Evolutionary conservation across 495 filamentous ascomycete species (phyloP).

Genomic region (Penicillium odoratum): DNA sequence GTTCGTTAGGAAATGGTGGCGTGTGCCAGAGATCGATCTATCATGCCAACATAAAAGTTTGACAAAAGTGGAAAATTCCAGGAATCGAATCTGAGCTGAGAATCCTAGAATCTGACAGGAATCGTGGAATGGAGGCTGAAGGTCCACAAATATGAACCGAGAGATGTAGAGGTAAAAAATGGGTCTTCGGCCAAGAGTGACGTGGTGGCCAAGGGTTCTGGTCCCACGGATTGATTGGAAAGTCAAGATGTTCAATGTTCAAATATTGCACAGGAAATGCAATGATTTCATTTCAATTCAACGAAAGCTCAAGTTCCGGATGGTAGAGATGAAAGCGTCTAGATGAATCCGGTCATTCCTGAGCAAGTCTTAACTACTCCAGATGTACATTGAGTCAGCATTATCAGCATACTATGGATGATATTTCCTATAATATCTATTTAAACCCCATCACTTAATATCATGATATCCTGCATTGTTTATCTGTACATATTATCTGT

Average conservation of each 20-base stretch:
- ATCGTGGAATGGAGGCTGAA: slow-evolving; percentile 13
- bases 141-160: slow-evolving; percentile 2
- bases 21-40: neutral
- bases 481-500: too few species aligned
- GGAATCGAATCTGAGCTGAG: neutral
- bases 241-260: neutral
- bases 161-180: slow-evolving; percentile 16
- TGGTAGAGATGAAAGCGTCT: too few species aligned
- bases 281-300: too few species aligned
- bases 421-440: too few species aligned
- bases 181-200: slow-evolving; percentile 16
- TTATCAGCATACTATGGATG: too few species aligned
- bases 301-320: too few species aligned
- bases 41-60: neutral
- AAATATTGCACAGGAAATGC: neutral
- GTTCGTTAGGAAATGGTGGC: neutral
- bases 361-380: too few species aligned
- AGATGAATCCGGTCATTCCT: too few species aligned
- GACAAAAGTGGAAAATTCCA: neutral
- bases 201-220: slow-evolving; percentile 25
- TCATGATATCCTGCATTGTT: too few species aligned
- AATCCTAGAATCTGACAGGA: slow-evolving; percentile 9
- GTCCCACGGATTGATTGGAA: slow-evolving; percentile 14
- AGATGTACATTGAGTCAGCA: too few species aligned
- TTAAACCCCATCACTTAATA: too few species aligned